A percentile compares a stretch with the other conserved stretches of the same genome.
These are phyloP conservation scores for Backusella mclennaniae DNA, from an alignment of 192 early-diverging fungal genomes.

Conservation along the genomic window DNA sequence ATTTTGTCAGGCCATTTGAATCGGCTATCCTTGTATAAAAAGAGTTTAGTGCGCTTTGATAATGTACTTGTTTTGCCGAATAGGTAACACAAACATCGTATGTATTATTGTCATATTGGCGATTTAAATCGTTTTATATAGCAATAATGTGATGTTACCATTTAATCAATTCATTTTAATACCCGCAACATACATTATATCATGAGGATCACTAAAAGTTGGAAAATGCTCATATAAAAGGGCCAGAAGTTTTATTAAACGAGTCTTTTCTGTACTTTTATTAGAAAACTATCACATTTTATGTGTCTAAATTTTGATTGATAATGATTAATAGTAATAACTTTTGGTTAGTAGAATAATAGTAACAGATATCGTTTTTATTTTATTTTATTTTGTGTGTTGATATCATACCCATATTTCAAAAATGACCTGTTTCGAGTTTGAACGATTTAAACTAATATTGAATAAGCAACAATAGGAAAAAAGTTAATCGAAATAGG, in stretches of 20 bases:
- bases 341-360: not conserved
- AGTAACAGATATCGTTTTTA: not conserved
- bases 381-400: not conserved
- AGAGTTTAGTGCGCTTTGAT: slow-evolving; percentile 2
- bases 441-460: not conserved
- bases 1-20: slow-evolving; percentile 8
- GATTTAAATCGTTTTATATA: slow-evolving; percentile 4
- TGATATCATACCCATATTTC: not conserved
- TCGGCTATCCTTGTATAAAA: not conserved
- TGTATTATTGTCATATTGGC: slow-evolving; percentile 7
- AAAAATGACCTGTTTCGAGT: not conserved
- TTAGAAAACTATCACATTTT: slow-evolving; percentile 7
- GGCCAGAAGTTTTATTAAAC: not conserved
- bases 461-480: not conserved
- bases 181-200: not conserved
- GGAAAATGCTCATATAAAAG: not conserved
- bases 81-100: not conserved
- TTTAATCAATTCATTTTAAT: slow-evolving; percentile 9
- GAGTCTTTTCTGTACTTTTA: slow-evolving; percentile 5
- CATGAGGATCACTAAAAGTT: slow-evolving; percentile 5
- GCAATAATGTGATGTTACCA: slow-evolving; percentile 8
- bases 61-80: slow-evolving; percentile 7
- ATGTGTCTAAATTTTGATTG: slow-evolving; percentile 1
- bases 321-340: not conserved
- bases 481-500: not conserved